Evolutionary conservation across 805 yeast genomes (phyloP).

Genomic region (Candida rishiriensis): DNA sequence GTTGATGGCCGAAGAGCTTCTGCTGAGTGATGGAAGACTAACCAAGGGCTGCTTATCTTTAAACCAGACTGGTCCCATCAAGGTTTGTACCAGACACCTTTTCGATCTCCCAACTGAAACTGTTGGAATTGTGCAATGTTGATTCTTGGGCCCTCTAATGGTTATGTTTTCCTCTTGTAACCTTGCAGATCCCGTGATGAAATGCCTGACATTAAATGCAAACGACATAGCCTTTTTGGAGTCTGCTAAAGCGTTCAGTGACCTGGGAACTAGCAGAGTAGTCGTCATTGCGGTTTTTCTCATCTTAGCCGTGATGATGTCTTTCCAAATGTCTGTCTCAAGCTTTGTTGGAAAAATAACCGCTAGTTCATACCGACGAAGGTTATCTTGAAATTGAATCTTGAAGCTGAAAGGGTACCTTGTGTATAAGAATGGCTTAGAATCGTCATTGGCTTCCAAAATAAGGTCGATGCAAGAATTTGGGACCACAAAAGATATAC

Average conservation of each 20-base stretch:
- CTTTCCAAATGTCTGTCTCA: too few relatives aligned
- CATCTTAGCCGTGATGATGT: too few relatives aligned
- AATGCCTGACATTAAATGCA: neutral
- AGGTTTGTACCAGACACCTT: neutral
- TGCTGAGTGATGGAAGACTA: neutral
- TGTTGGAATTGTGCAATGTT: neutral
- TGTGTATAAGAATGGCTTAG: too few relatives aligned
- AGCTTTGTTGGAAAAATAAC: too few relatives aligned
- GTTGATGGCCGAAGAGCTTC: neutral
- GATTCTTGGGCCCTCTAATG: neutral
- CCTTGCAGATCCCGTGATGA: neutral
- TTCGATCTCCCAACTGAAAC: neutral
- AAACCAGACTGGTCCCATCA: neutral
- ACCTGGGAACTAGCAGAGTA: neutral
- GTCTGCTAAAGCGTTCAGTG: neutral
- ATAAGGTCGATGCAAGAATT: too few relatives aligned
- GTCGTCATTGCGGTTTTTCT: too few relatives aligned
- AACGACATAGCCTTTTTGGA: neutral
- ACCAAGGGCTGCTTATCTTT: neutral
- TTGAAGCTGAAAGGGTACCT: too few relatives aligned
- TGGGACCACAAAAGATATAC: too few relatives aligned
- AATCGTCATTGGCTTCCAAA: too few relatives aligned
- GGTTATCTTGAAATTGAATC: too few relatives aligned
- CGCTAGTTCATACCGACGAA: too few relatives aligned
- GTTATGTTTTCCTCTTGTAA: neutral